Evolutionary conservation across 2,329 filamentous ascomycete species (phyloP).

Genomic region (Pseudogymnoascus sp.): DNA sequence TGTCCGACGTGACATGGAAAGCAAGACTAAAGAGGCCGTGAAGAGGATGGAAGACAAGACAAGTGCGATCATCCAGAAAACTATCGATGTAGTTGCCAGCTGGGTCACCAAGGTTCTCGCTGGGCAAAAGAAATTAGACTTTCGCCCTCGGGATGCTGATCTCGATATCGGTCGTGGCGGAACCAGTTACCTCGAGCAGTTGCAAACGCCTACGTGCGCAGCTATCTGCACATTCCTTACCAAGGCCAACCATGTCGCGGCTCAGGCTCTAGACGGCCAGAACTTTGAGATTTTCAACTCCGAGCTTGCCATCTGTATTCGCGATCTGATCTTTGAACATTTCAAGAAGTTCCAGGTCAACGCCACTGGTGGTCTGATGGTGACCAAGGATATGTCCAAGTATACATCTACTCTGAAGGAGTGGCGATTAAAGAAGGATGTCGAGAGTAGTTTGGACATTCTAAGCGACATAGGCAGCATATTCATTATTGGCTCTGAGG

Average conservation of each 20-base stretch:
- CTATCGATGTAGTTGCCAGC: constrained; percentile 55
- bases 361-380: constrained; percentile 86
- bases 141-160: constrained; percentile 59
- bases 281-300: constrained; percentile 77
- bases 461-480: constrained; percentile 89
- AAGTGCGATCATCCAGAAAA: constrained; percentile 60
- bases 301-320: constrained; percentile 74
- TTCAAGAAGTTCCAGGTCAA: constrained; percentile 93
- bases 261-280: constrained; percentile 67
- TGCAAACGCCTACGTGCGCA: constrained; percentile 81
- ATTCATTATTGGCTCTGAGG: constrained; percentile 85
- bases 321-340: constrained; percentile 77
- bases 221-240: constrained; percentile 73
- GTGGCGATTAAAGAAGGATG: constrained; percentile 68
- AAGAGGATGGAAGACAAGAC: constrained; percentile 62
- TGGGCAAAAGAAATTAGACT: constrained; percentile 64
- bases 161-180: constrained; percentile 36
- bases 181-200: constrained; percentile 55
- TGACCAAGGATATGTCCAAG: constrained; percentile 90
- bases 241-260: constrained; percentile 54
- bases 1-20: constrained; percentile 66
- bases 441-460: constrained; percentile 67
- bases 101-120: constrained; percentile 57
- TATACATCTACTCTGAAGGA: constrained; percentile 80
- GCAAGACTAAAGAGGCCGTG: constrained; percentile 51